Evolutionary conservation across 2,329 filamentous ascomycete genomes (phyloP), one percentile per base, ranked within the genome.

Genomic region (Achaetomium macrosporum): DNA sequence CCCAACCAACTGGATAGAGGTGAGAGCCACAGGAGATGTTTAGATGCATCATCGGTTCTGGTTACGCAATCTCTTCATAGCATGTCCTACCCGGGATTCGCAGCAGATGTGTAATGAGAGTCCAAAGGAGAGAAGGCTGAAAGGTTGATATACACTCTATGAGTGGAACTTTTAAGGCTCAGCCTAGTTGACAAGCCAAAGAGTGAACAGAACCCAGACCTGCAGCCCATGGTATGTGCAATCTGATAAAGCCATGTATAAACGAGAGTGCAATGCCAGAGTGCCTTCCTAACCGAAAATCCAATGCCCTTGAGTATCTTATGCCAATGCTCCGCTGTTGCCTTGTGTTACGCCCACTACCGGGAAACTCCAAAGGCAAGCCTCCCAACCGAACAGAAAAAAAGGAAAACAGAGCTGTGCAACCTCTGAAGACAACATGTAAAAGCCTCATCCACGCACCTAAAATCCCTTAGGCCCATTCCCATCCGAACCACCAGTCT

Each of bases 401-500:
- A 47, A 43, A 43, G 6, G 40, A 50, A 46, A 52, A 41, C 19
- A 41, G 41, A 40, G 45, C 15, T n/a, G n/a, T 15, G 35, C 12
- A 37, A 37, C 12, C 2, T 5, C 13, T 29, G 39, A 47, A 42
- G 25, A 42, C n/a, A 40, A 31, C 5, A 20, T 19, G 11, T 42
- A 33, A 3, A 5, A n/a, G 25, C 15, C 35, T 25, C 12, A 5
- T 39, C n/a, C 12, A 8, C 9, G 8, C 25, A 29, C 47, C 63
- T 52, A 71, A 25, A 69, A 60, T 7, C 69, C 65, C 40, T 59
- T 66, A 0, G 69, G 66, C 1, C 69, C 75, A 49, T 61, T 64
- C 2, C 73, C 74, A 53, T 75, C 72, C 9, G 58, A 30, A 3
- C 75, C 76, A 0, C 76, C 74, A 0, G 72, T 79, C 41, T 69